Conservation (phyloP, 2,329 filamentous ascomycete genomes). For the Fusarium robinianum region DNA sequence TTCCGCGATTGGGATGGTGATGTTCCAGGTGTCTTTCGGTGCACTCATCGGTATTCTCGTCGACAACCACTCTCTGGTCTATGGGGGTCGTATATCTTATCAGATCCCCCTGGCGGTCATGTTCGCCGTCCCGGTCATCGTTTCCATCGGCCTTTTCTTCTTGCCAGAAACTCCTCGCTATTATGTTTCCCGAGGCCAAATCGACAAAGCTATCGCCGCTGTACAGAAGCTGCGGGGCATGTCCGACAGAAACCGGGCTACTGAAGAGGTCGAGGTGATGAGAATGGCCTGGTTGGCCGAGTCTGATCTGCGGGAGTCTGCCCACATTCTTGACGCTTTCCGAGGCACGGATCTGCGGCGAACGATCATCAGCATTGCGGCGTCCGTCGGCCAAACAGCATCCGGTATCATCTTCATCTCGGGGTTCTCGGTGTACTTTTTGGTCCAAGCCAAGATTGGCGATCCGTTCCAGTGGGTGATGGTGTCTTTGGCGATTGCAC, state of each 20-base stretch:
- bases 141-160: neutral
- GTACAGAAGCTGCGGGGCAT: neutral
- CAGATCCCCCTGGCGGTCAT: neutral
- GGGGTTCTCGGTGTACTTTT: slow-evolving; percentile 1
- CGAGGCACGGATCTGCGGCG: neutral
- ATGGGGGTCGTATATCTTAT: neutral
- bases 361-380: neutral
- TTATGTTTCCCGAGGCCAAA: neutral
- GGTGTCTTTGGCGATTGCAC: neutral
- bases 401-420: neutral
- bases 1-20: neutral
- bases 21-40: neutral
- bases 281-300: no score
- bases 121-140: neutral
- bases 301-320: no score
- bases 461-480: neutral
- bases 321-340: slow-evolving; percentile 1
- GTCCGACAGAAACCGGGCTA: no score
- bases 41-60: neutral
- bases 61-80: neutral
- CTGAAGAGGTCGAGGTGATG: no score
- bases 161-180: neutral
- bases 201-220: neutral
- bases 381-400: neutral
- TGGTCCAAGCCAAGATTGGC: slow-evolving; percentile 6